Conservation (phyloP, 371 early-diverging fungal genomes). For the Mycotypha africana region DNA sequence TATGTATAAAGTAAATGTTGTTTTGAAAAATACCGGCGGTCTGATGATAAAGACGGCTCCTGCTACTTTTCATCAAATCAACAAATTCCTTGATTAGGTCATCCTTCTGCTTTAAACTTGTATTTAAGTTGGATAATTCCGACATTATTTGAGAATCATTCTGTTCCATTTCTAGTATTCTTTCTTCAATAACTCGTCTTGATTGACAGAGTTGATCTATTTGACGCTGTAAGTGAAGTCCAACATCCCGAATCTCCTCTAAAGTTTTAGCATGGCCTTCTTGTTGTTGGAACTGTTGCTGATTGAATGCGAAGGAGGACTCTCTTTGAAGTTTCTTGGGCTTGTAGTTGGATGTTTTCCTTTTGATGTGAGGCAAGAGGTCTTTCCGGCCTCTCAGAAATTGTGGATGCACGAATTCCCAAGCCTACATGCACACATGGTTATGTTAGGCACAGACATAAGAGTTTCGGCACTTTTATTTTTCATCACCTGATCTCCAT, state of each 20-base stretch:
- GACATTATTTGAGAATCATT: conserved; percentile 52
- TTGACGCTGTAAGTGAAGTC: conserved; percentile 36
- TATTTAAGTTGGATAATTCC: conserved; percentile 53
- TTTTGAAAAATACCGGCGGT: too few relatives aligned
- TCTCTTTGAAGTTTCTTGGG: conserved; percentile 13
- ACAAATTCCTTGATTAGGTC: conserved; percentile 57
- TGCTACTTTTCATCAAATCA: conserved; percentile 15
- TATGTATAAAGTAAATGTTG: background rate
- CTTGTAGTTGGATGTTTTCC: conserved; percentile 39
- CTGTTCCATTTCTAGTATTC: conserved; percentile 37
- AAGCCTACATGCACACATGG: conserved; percentile 41
- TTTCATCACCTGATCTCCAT: conserved; percentile 57
- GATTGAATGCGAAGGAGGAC: background rate
- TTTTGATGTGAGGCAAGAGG: conserved; percentile 55
- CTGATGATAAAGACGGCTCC: too few relatives aligned
- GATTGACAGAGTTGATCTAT: conserved; percentile 38
- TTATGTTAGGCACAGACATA: background rate
- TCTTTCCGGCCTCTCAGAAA: conserved; percentile 63
- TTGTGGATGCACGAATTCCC: conserved; percentile 78
- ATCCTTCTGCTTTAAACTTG: conserved; percentile 61
- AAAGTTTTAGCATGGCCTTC: conserved; percentile 6
- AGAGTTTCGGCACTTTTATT: background rate
- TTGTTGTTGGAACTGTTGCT: background rate
- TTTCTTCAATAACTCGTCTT: conserved; percentile 21
- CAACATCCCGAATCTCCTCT: conserved; percentile 18